phyloP scores from a whole-genome alignment of 78 protist genomes.

The Guillardia theta region DNA sequence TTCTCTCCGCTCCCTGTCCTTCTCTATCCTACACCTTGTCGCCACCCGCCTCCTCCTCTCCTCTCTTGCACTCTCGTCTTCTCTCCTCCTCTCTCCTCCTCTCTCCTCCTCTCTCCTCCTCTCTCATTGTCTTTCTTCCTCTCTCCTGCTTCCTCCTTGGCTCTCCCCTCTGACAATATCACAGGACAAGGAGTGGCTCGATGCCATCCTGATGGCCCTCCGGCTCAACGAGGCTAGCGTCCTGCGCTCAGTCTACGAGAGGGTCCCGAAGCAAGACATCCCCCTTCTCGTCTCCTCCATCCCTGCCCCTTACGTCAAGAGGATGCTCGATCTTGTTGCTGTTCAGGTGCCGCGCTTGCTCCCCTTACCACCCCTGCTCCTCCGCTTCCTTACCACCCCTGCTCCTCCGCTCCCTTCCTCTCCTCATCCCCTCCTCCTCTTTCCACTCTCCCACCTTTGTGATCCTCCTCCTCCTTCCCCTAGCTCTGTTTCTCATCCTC shows the following conservation, averaged over 20 bases:
- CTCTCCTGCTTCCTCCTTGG: too few relatives aligned
- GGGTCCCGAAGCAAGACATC: slow-evolving; percentile 29
- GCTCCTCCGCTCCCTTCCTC: background rate
- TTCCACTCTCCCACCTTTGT: background rate
- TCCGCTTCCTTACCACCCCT: too few relatives aligned
- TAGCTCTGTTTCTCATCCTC: background rate
- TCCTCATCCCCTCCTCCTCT: background rate
- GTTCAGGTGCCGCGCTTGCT: too few relatives aligned
- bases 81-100: too few relatives aligned
- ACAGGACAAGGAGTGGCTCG: slow-evolving; percentile 38
- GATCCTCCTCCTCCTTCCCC: too few relatives aligned
- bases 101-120: too few relatives aligned
- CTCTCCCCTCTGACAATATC: too few relatives aligned
- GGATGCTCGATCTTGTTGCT: slow-evolving; percentile 65
- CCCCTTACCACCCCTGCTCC: too few relatives aligned
- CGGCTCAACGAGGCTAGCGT: slow-evolving; percentile 71
- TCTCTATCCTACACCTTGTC: too few relatives aligned
- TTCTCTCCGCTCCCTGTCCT: background rate
- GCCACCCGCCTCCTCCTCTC: too few relatives aligned
- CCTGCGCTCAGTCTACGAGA: slow-evolving; percentile 53
- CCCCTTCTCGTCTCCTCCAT: background rate
- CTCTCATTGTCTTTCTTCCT: too few relatives aligned
- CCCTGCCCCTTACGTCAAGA: slow-evolving; percentile 47
- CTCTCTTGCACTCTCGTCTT: too few relatives aligned
- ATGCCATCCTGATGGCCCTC: slow-evolving; percentile 76